Conservation (phyloP, 768 basidiomycete species). For the Asterophora lycoperdoides region DNA sequence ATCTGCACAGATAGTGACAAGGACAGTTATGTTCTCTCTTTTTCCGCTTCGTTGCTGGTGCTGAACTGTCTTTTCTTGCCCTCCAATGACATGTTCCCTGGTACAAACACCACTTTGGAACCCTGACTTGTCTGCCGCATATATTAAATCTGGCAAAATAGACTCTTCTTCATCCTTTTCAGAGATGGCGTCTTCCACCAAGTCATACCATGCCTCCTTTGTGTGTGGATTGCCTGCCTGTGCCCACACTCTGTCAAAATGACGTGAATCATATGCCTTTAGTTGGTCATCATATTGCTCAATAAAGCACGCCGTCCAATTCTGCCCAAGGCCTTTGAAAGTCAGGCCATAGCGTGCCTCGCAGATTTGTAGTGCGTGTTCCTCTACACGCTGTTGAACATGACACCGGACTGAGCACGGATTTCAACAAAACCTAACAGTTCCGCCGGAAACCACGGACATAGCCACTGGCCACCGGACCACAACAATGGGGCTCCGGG, state of each 20-base stretch:
- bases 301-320: constrained; percentile 28
- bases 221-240: constrained; percentile 23
- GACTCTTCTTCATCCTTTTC: not conserved
- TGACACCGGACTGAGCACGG: too few relatives aligned
- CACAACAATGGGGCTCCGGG: too few relatives aligned
- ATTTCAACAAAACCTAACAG: too few relatives aligned
- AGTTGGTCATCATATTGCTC: constrained; percentile 23
- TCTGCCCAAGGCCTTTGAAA: constrained; percentile 18
- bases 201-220: constrained; percentile 25
- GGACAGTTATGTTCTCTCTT: constrained; percentile 30
- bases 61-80: not conserved
- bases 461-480: too few relatives aligned
- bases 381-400: too few relatives aligned
- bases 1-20: constrained; percentile 40
- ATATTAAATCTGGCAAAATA: constrained; percentile 22
- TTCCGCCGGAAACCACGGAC: too few relatives aligned
- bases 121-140: constrained; percentile 37
- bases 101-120: constrained; percentile 15
- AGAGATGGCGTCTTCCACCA: constrained; percentile 16
- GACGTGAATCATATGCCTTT: constrained; percentile 29
- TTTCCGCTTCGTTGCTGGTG: constrained; percentile 22
- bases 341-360: constrained; percentile 9
- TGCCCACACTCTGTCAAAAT: constrained; percentile 28
- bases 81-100: not conserved
- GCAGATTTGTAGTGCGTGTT: constrained; percentile 24